Evolutionary conservation across 345 rosid genomes (phyloP).

Genomic region (thale cress (Arabidopsis thaliana)): DNA sequence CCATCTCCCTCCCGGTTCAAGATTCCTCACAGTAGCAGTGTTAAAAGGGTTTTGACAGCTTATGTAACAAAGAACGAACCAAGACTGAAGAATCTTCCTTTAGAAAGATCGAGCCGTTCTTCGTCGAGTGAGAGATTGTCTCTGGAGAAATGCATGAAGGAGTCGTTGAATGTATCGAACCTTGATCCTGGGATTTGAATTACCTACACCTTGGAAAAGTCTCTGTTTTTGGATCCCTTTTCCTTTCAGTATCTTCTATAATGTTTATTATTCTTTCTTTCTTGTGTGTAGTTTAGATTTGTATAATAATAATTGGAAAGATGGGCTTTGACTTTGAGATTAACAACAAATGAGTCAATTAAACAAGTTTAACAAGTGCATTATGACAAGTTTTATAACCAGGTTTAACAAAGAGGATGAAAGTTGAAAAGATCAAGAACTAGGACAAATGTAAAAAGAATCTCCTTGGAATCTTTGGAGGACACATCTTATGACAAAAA

Average conservation of each 20-base stretch:
- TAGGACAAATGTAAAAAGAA: slow-evolving; percentile 24
- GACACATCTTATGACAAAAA: slow-evolving; percentile 7
- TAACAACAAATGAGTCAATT: slow-evolving; percentile 9
- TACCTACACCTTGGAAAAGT: neutral
- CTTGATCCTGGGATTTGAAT: slow-evolving; percentile 48
- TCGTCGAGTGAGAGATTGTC: slow-evolving; percentile 48
- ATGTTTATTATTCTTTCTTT: slow-evolving; percentile 9
- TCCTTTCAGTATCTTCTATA: neutral
- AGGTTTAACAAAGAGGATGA: neutral
- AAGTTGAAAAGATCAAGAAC: neutral
- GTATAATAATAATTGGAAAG: slow-evolving; percentile 32
- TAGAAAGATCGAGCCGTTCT: slow-evolving; percentile 32
- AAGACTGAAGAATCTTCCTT: slow-evolving; percentile 49
- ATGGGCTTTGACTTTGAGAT: slow-evolving; percentile 21
- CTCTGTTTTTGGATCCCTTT: neutral
- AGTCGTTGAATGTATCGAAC: slow-evolving; percentile 42
- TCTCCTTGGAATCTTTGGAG: slow-evolving; percentile 3
- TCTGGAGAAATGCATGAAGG: slow-evolving; percentile 44
- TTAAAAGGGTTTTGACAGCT: slow-evolving; percentile 77
- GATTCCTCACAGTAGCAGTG: slow-evolving; percentile 58
- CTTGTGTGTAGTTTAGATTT: slow-evolving; percentile 39
- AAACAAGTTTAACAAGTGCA: neutral
- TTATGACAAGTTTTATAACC: too few relatives aligned
- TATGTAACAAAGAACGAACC: slow-evolving; percentile 56
- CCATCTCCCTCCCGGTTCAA: slow-evolving; percentile 49